phyloP scores from a whole-genome alignment of 352 stramenopile species.

The Pythium graminicola region DNA sequence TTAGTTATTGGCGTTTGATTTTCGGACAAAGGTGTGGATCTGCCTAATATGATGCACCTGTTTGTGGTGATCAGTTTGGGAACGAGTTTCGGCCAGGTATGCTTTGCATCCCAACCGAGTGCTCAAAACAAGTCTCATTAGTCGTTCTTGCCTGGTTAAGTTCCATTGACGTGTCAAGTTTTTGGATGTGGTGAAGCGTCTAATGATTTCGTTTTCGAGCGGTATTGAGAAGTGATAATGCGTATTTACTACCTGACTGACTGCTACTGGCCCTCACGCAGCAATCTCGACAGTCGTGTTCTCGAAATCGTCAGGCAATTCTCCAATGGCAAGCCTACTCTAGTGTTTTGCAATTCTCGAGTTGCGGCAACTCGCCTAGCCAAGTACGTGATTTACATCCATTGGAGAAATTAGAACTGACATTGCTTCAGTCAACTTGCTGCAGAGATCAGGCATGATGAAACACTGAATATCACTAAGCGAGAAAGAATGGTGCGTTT shows the following conservation, averaged over 20 bases:
- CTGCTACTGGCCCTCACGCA: too few species aligned
- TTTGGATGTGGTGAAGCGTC: slow-evolving; percentile 22
- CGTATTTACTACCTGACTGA: too few species aligned
- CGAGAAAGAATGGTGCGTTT: slow-evolving; percentile 8
- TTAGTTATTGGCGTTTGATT: neutral
- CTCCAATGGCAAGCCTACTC: slow-evolving; percentile 36
- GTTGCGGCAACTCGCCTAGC: slow-evolving; percentile 27
- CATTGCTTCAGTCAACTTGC: slow-evolving; percentile 3
- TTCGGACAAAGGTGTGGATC: neutral
- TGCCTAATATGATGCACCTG: too few species aligned
- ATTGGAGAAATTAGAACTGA: neutral
- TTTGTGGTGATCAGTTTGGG: slow-evolving; percentile 30
- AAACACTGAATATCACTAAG: slow-evolving; percentile 10
- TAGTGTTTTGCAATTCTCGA: slow-evolving; percentile 55
- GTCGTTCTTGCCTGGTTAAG: too few species aligned
- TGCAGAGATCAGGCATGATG: slow-evolving; percentile 5
- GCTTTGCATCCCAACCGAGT: neutral
- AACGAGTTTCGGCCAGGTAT: slow-evolving; percentile 34
- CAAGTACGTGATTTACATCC: neutral
- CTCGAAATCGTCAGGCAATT: slow-evolving; percentile 33
- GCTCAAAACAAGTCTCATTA: neutral
- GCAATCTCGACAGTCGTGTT: slow-evolving; percentile 43
- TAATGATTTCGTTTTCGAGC: slow-evolving; percentile 34
- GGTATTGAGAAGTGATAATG: too few species aligned
- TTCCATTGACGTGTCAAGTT: slow-evolving; percentile 27